Conservation (phyloP, 495 filamentous ascomycete genomes). For the Penicillium longicatenatum region DNA sequence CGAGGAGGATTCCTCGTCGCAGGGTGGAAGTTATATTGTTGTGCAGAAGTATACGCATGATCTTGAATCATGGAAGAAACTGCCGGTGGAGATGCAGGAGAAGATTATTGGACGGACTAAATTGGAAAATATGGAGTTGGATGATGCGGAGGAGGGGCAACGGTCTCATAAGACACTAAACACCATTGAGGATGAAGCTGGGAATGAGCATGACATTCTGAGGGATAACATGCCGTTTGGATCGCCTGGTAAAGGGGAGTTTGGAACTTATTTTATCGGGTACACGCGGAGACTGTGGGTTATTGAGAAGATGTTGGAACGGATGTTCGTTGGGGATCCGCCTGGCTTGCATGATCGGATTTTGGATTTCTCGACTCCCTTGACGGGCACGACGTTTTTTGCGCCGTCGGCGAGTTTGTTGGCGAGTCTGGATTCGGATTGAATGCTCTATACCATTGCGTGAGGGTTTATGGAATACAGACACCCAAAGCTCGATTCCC, state of each 20-base stretch:
- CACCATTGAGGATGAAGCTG: conserved; percentile 55
- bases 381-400: conserved; percentile 58
- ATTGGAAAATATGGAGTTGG: conserved; percentile 56
- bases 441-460: neutral
- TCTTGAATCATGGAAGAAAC: conserved; percentile 45
- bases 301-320: conserved; percentile 58
- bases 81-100: conserved; percentile 55
- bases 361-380: conserved; percentile 54
- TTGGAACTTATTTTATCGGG: conserved; percentile 62
- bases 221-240: conserved; percentile 65
- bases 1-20: conserved; percentile 39
- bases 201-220: conserved; percentile 54
- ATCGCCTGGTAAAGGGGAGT: conserved; percentile 51
- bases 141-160: conserved; percentile 51
- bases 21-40: conserved; percentile 58
- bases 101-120: conserved; percentile 59
- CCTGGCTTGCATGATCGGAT: conserved; percentile 58
- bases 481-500: no score
- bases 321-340: conserved; percentile 59
- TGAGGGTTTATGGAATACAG: no score
- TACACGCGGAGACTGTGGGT: conserved; percentile 59
- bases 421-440: conserved; percentile 7
- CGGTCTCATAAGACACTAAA: conserved; percentile 55
- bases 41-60: conserved; percentile 62
- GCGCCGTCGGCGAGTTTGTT: conserved; percentile 42